Base-by-base conservation (phyloP, 129 eudicot genomes). In the Helichrysum umbraculigerum region DNA sequence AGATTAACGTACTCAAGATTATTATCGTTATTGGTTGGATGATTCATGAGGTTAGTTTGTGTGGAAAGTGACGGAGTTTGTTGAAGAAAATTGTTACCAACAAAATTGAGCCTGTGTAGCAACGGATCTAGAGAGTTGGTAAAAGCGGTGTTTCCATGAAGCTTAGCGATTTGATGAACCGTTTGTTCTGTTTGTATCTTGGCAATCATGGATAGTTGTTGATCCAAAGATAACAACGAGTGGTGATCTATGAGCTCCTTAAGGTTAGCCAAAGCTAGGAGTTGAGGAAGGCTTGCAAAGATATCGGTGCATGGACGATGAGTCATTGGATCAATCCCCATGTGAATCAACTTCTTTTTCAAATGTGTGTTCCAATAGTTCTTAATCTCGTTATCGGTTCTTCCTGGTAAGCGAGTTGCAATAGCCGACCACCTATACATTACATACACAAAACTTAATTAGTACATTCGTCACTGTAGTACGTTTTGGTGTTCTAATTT, bases 261-360 rank as follows among this genome's bases (percentile, higher is more conserved):
- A 35, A 90, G 89, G 66, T 87, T 92, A 1, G 96, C 98, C 44
- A 92, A 76, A 47, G 93, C 96, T 56, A 92, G 75, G 67, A 90
- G 98, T 52, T 92, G 89, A 20, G 89, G 86, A 8, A 92, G 64
- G 81, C 87, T 85, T 3, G 94, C 76, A 72, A 90, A 90, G n/a
- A 92, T 81, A 73, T 92, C 96, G 11, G 87, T 90, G 22, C 96
- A 78, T 37, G 98, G 98, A 25, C 90, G 86, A 71, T 90, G 98
- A 34, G 98, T 92, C 89, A 86, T 87, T 16, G 98, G 98, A 82
- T 92, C 98, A 29, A 90, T 83, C 0, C 98, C 98, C 90, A 86
- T 92, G 29, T 90, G 92, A 70, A 90, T 86, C 47, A 87, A 76
- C 85, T 87, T 89, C 81, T 89, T 92, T 83, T 87, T 87, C 70